Conservation (phyloP, 106 monocot genomes). For the Dioscorea alata region DNA sequence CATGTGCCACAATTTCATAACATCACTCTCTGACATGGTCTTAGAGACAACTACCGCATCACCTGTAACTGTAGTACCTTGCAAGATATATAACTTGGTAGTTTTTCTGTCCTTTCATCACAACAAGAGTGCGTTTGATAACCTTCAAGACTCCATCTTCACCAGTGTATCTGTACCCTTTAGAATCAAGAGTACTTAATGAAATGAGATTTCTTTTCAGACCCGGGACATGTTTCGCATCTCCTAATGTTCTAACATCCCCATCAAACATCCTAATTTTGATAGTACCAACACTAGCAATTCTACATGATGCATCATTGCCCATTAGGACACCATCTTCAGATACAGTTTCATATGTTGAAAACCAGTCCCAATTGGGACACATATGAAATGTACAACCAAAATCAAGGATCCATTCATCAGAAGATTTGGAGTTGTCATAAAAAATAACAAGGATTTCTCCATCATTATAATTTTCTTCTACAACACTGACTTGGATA, state of each 20-base stretch:
- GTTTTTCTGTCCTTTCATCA: conserved; percentile 4
- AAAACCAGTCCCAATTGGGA: conserved; percentile 12
- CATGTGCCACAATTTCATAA: neutral
- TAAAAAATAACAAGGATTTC: too few species aligned
- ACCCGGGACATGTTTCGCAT: neutral
- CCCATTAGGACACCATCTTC: conserved; percentile 1
- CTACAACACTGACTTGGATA: too few species aligned
- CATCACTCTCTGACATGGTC: neutral
- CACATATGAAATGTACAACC: conserved; percentile 7
- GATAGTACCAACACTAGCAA: neutral
- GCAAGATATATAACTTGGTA: neutral
- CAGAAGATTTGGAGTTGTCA: too few species aligned
- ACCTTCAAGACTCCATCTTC: conserved; percentile 14
- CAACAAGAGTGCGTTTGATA: neutral
- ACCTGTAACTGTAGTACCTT: neutral
- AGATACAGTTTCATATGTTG: neutral
- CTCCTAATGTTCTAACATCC: neutral
- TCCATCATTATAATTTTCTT: too few species aligned
- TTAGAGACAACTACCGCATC: too few species aligned
- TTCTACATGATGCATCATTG: conserved; percentile 5
- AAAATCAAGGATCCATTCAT: conserved; percentile 10
- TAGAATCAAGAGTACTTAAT: conserved; percentile 1
- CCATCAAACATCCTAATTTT: conserved; percentile 14
- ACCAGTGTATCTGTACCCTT: neutral
- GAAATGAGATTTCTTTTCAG: conserved; percentile 11